phyloP scores from a whole-genome alignment of 768 basidiomycete genomes.

The Kockovaella imperatae region DNA sequence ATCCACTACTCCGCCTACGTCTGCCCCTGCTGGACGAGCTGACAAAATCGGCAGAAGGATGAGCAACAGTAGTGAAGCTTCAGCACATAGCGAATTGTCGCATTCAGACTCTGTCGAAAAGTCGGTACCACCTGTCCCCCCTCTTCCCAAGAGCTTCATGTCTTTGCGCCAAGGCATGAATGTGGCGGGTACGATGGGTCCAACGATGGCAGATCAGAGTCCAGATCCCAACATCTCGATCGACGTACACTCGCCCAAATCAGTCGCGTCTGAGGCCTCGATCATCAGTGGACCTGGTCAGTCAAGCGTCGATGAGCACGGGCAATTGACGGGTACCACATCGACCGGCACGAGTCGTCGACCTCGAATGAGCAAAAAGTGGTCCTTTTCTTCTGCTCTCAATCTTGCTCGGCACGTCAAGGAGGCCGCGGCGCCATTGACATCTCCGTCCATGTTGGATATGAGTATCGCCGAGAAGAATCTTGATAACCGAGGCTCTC shows the following conservation, averaged over 20 bases:
- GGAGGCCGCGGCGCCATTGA: conserved; percentile 14
- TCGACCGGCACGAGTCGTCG: not conserved
- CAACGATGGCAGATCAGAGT: conserved; percentile 8
- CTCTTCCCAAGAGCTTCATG: conserved; percentile 38
- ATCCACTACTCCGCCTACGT: conserved; percentile 29
- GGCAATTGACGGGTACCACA: no score
- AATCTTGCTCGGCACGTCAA: conserved; percentile 25
- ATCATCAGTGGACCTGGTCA: conserved; percentile 1
- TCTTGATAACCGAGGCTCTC: conserved; percentile 10
- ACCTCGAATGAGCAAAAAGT: conserved; percentile 42
- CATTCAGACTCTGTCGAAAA: conserved; percentile 13
- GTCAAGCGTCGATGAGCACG: conserved; percentile 7
- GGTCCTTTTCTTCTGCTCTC: conserved; percentile 44
- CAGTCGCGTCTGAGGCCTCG: conserved; percentile 48
- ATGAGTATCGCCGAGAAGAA: no score
- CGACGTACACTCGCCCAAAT: not conserved
- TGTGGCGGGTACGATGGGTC: conserved; percentile 4
- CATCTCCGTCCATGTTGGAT: conserved; percentile 38
- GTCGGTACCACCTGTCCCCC: conserved; percentile 43
- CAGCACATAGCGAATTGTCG: conserved; percentile 14
- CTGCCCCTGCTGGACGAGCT: conserved; percentile 15
- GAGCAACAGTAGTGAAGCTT: conserved; percentile 24
- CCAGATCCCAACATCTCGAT: no score
- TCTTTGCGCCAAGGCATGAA: conserved; percentile 29
- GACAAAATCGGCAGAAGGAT: conserved; percentile 14